These are phyloP conservation scores for Zygosaccharomyces bailii DNA, from an alignment of 805 yeast species.

Conservation along the genomic window DNA sequence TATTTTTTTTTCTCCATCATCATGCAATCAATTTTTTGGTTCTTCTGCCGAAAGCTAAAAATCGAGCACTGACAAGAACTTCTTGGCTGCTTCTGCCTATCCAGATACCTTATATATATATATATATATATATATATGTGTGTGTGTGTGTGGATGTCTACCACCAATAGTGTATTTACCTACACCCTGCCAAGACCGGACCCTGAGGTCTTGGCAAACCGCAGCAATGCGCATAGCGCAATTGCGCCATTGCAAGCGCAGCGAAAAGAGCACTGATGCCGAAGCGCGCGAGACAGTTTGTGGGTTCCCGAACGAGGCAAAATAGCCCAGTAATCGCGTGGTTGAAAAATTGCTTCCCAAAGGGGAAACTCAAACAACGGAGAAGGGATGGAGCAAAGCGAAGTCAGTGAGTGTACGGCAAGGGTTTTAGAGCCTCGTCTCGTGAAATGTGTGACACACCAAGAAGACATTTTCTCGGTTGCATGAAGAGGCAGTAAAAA, in stretches of 20 bases:
- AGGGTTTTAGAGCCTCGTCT: too few species aligned
- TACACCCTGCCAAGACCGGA: constrained; percentile 5
- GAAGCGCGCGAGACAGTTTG: neutral
- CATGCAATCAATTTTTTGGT: neutral
- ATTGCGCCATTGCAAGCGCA: too few species aligned
- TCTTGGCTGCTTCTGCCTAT: too few species aligned
- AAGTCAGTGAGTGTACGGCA: too few species aligned
- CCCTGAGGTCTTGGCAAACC: constrained; percentile 3
- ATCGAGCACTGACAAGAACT: neutral
- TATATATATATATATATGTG: too few species aligned
- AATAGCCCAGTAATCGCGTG: neutral
- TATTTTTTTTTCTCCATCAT: constrained; percentile 14
- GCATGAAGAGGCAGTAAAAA: neutral
- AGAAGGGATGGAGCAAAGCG: too few species aligned
- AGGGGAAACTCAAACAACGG: neutral
- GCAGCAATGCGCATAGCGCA: constrained; percentile 1
- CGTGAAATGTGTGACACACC: too few species aligned
- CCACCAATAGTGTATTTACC: too few species aligned
- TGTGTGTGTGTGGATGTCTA: neutral
- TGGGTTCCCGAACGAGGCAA: neutral
- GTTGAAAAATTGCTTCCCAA: neutral
- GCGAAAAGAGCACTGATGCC: too few species aligned
- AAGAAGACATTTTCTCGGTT: too few species aligned
- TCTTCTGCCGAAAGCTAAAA: neutral
- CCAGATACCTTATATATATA: too few species aligned